phyloP scores from a whole-genome alignment of 768 basidiomycete species.

The Hericium alpestre region DNA sequence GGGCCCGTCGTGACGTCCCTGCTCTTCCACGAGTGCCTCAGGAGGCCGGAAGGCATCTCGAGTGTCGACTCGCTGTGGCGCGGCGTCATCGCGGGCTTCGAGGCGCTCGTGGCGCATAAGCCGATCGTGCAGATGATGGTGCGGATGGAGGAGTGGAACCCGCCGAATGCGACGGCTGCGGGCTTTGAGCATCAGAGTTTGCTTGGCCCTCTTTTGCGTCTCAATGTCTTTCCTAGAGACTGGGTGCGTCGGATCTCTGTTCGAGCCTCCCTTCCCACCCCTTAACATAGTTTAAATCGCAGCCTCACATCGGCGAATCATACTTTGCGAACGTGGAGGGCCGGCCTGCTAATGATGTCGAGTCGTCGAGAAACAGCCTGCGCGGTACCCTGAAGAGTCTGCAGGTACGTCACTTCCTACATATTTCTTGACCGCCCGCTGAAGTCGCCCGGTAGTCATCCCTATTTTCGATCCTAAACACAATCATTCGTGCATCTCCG shows the following conservation, averaged over 20 bases:
- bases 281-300: conserved; percentile 6
- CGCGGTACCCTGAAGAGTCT: conserved; percentile 78
- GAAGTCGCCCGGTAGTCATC: conserved; percentile 35
- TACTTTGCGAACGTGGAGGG: conserved; percentile 87
- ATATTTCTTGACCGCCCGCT: neutral
- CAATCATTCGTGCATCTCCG: conserved; percentile 74
- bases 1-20: conserved; percentile 56
- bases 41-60: conserved; percentile 56
- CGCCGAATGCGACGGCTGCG: conserved; percentile 42
- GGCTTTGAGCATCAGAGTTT: conserved; percentile 59
- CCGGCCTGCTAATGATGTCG: conserved; percentile 60
- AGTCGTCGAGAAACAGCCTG: conserved; percentile 76
- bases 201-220: conserved; percentile 73
- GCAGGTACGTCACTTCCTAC: conserved; percentile 40
- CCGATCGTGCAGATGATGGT: conserved; percentile 75
- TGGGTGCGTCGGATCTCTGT: conserved; percentile 45
- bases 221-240: conserved; percentile 82
- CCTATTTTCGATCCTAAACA: conserved; percentile 81
- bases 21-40: conserved; percentile 55
- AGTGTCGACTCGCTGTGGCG: conserved; percentile 78
- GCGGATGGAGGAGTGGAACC: conserved; percentile 65
- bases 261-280: neutral
- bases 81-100: conserved; percentile 71
- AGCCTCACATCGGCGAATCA: conserved; percentile 67
- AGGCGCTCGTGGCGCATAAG: conserved; percentile 73